Evolutionary conservation across 1,284 basidiomycete genomes (phyloP).

Genomic region (Apiotrichum akiyoshidainum): DNA sequence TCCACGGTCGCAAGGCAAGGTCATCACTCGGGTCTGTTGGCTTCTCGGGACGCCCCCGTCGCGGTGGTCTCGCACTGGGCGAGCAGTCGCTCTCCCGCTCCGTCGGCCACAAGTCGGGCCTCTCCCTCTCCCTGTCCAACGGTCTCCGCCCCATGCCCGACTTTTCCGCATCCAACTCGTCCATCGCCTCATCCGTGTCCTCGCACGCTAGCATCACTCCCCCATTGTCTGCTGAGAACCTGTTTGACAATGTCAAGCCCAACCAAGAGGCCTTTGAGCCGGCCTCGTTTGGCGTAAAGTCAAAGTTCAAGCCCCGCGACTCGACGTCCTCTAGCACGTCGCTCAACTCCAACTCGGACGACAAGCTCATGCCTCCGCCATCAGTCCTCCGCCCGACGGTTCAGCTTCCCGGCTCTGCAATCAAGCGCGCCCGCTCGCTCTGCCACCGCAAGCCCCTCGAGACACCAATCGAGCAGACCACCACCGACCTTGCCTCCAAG

Average conservation of each 20-base stretch:
- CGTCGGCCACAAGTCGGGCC: conserved; percentile 48
- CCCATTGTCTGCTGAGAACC: conserved; percentile 37
- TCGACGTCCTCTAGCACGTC: conserved; percentile 44
- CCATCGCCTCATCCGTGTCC: conserved; percentile 41
- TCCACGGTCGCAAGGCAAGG: conserved; percentile 17
- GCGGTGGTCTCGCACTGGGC: conserved; percentile 4
- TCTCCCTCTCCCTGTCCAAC: conserved; percentile 37
- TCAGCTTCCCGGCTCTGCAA: conserved; percentile 10
- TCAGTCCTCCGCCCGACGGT: conserved; percentile 19
- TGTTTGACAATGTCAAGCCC: conserved; percentile 51
- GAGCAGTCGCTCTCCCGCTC: conserved; percentile 43
- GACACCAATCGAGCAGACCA: conserved; percentile 29
- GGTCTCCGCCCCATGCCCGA: conserved; percentile 32
- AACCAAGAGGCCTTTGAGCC: conserved; percentile 48
- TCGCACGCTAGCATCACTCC: conserved; percentile 31
- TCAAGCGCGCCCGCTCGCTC: conserved; percentile 21
- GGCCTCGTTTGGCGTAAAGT: conserved; percentile 33
- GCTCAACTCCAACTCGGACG: conserved; percentile 18
- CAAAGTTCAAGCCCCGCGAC: conserved; percentile 51
- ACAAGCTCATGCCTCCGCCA: conserved; percentile 15
- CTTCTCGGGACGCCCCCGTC: conserved; percentile 6
- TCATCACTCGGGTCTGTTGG: conserved; percentile 15
- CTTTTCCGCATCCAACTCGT: conserved; percentile 41
- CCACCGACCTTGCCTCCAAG: conserved; percentile 23
- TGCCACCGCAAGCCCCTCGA: conserved; percentile 11